Evolutionary conservation across 768 basidiomycete species (phyloP).

Genomic region (Boletus rufocinnamomeus): DNA sequence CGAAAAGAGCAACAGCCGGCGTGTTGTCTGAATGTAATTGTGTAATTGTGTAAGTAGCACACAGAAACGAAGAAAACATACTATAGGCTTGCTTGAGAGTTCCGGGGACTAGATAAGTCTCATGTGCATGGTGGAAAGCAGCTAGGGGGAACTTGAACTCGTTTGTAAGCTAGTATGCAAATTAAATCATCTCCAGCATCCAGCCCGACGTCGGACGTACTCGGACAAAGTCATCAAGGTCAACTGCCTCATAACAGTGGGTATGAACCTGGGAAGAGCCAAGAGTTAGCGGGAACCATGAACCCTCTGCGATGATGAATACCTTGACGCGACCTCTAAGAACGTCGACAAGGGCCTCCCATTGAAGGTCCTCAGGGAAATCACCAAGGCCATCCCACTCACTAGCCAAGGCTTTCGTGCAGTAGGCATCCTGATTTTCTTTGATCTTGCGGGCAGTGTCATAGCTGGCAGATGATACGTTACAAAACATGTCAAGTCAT

Average conservation of each 20-base stretch:
- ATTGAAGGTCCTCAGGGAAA: slow-evolving; percentile 74
- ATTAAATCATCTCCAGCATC: slow-evolving; percentile 5
- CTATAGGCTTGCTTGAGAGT: slow-evolving; percentile 71
- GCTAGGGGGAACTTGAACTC: slow-evolving; percentile 87
- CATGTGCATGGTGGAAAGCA: slow-evolving; percentile 86
- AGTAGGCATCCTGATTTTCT: slow-evolving; percentile 55
- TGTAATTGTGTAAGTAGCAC: not conserved
- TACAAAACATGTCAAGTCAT: slow-evolving; percentile 1
- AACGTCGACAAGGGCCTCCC: slow-evolving; percentile 81
- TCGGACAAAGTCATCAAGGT: slow-evolving; percentile 67
- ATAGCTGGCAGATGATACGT: slow-evolving; percentile 38
- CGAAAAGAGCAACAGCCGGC: slow-evolving; percentile 79
- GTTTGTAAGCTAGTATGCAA: slow-evolving; percentile 65
- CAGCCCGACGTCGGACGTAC: slow-evolving; percentile 40
- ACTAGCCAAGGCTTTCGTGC: slow-evolving; percentile 43
- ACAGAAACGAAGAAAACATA: slow-evolving; percentile 13
- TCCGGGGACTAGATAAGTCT: slow-evolving; percentile 87
- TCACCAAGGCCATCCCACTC: slow-evolving; percentile 41
- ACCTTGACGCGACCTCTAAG: slow-evolving; percentile 83
- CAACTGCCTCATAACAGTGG: slow-evolving; percentile 59
- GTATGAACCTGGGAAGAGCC: slow-evolving; percentile 29
- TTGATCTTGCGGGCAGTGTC: slow-evolving; percentile 56
- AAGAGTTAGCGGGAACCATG: slow-evolving; percentile 1
- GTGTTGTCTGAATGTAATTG: slow-evolving; percentile 41
- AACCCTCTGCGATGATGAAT: not conserved